phyloP scores from a whole-genome alignment of 2,329 filamentous ascomycete species.

The Incumbomyces delicatus region DNA sequence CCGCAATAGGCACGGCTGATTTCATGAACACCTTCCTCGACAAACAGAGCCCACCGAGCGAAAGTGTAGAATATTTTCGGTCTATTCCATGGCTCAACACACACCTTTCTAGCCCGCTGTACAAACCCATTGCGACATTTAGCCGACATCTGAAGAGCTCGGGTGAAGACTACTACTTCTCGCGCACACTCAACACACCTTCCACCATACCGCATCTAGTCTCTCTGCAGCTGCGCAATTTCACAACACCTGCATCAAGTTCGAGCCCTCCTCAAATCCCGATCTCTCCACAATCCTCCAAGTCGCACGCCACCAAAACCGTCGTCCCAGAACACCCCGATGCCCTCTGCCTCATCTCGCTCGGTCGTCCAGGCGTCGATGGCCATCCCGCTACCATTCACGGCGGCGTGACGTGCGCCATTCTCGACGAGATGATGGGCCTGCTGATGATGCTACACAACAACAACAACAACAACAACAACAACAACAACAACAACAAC shows the following conservation, averaged over 20 bases:
- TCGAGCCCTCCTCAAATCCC: conserved; percentile 15
- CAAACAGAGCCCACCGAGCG: conserved; percentile 14
- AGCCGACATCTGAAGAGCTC: conserved; percentile 31
- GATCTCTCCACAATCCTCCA: conserved; percentile 1
- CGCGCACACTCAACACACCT: conserved; percentile 28
- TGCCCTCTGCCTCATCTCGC: conserved; percentile 28
- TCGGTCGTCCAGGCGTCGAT: conserved; percentile 28
- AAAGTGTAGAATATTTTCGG: conserved; percentile 14
- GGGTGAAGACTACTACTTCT: conserved; percentile 36
- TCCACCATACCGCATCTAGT: conserved; percentile 33
- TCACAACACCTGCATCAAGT: conserved; percentile 15
- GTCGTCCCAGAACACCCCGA: conserved; percentile 24
- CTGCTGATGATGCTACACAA: conserved; percentile 27
- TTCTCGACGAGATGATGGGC: conserved; percentile 38
- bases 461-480: background rate
- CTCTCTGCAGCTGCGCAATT: conserved; percentile 28
- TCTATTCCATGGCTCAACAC: conserved; percentile 16
- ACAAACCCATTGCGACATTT: conserved; percentile 30
- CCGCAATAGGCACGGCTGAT: background rate
- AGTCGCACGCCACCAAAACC: background rate
- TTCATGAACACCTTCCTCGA: conserved; percentile 15
- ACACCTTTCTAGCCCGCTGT: conserved; percentile 23
- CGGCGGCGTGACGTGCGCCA: conserved; percentile 31
- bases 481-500: too few relatives aligned
- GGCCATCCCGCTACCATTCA: conserved; percentile 32